Base-by-base conservation (phyloP, 2,329 filamentous ascomycete genomes). In the Stagonosporopsis tanaceti region DNA sequence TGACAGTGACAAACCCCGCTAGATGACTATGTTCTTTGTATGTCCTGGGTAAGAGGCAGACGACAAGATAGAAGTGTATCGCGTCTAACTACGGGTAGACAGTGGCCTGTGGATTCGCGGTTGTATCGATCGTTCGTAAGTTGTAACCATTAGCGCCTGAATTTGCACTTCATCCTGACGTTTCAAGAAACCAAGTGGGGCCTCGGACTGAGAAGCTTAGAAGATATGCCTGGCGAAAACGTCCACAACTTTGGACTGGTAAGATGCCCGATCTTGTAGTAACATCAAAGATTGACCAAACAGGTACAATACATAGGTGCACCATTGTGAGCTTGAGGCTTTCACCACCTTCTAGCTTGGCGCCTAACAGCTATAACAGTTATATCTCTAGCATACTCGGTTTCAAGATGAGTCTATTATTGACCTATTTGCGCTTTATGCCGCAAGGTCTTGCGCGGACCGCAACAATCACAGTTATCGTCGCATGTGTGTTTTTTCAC, bases 301-400 rank as follows among this genome's bases (percentile, higher is more conserved):
- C 34, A 64, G 61, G 30, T 64, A 6, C 62, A 64, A 55, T 64
- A 62, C 32, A 62, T 64, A 11, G 62, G 62, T 11, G 62, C 62
- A 22, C 62, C 62, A 32, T 64, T 62, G 59, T 64, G 40, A 56
- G 53, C 30, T 32, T 27, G 4, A 7, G 9, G 9, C 9, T 17
- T 22, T n/a, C 7, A 14, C 24, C 17, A 24, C n/a, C 30, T 24
- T 20, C 25, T 32, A 7, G 8, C 20, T 37, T 5, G 6, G 20
- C 6, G n/a, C 4, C 34, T 25, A 1, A 6, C 12, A 17, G 6
- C 38, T 9, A 2, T 11, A 3, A 3, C 25, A 64, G 62, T 52
- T 64, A 64, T 41, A 64, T 64, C 6, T 54, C 45, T 1, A 64
- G 62, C 47, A 64, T 64, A 11, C 42, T 62, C 20, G 57, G 59